Percentiles rank a stretch among this genome's conserved stretches.
Conservation (phyloP, 257 asterid genomes). For the Solanum phureja region DNA sequence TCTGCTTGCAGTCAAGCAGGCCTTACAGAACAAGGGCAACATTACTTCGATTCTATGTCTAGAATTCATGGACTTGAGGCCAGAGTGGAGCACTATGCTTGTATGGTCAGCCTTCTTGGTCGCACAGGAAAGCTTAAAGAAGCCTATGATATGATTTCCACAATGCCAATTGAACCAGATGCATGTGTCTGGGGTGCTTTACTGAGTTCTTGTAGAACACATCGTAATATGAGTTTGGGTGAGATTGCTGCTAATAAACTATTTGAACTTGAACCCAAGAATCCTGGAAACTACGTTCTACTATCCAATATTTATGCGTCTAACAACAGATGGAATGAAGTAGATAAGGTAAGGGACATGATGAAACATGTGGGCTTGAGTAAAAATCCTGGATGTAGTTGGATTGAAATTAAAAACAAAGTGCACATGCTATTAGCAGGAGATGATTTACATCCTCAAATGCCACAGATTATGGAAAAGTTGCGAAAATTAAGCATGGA, state of each 20-base stretch:
- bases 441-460: conserved; percentile 70
- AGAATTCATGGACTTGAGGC: conserved; percentile 50
- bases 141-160: conserved; percentile 51
- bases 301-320: conserved; percentile 86
- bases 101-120: conserved; percentile 76
- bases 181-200: conserved; percentile 94
- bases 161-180: conserved; percentile 79
- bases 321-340: conserved; percentile 65
- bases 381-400: conserved; percentile 92
- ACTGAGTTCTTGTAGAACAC: conserved; percentile 73
- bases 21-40: conserved; percentile 50
- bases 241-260: conserved; percentile 71
- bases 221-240: conserved; percentile 49
- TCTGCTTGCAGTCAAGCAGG: conserved; percentile 85
- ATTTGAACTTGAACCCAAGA: conserved; percentile 65
- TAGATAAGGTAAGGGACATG: conserved; percentile 50
- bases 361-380: conserved; percentile 61
- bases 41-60: conserved; percentile 53
- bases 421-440: conserved; percentile 88
- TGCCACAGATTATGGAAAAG: conserved; percentile 53
- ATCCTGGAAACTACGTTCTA: conserved; percentile 73
- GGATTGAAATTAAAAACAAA: conserved; percentile 85
- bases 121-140: conserved; percentile 86
- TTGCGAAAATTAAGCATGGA: conserved; percentile 38
- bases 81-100: conserved; percentile 77